Evolutionary conservation across 1,284 basidiomycete species (phyloP), one percentile per base, ranked within the genome.

Genomic region (Amylostereum chailletii): DNA sequence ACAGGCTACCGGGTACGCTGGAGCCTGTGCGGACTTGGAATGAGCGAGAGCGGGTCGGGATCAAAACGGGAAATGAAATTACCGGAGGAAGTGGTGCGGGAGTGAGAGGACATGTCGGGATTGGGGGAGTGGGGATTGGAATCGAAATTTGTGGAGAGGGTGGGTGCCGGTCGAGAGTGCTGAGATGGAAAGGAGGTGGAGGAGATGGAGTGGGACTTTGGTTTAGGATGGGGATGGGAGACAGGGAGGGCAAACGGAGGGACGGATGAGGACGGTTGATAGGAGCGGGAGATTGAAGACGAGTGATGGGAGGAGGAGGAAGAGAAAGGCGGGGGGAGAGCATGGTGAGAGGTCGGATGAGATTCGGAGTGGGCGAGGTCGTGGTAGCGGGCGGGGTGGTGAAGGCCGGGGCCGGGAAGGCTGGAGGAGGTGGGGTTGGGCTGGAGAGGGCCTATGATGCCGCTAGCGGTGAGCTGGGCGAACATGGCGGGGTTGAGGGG

Each of bases 401-500:
- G 34, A 43, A 42, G 11, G 26, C 40, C 32, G 5, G 38, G 36
- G 7, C 27, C 29, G n/a, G 54, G 48, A 30, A 53, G 9, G 34
- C 47, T 39, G 36, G 41, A 61, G 8, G 64, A 60, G 9, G 62
- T 52, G 44, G 55, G 49, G 43, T 36, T 30, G 31, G 47, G 42
- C 26, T 9, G 41, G 31, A 62, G 57, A 10, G 62, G 62, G 26
- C 58, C 63, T 37, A 83, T 64, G 39, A 79, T 68, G 59, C 81
- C 79, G 57, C 75, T 77, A 6, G 81, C 76, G 9, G 77, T 74
- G 42, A 83, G 71, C 45, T 74, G 73, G 40, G 77, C 73, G 56
- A 83, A 83, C 41, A 77, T 68, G 44, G 72, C 62, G 3, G 78
- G 79, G 52, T 80, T 72, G 50, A 83, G 66, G 1, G 83, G 80